Percentiles rank a stretch among this genome's conserved stretches.
Conservation (phyloP, 2,329 filamentous ascomycete species). For the Peltaster fructicola region DNA sequence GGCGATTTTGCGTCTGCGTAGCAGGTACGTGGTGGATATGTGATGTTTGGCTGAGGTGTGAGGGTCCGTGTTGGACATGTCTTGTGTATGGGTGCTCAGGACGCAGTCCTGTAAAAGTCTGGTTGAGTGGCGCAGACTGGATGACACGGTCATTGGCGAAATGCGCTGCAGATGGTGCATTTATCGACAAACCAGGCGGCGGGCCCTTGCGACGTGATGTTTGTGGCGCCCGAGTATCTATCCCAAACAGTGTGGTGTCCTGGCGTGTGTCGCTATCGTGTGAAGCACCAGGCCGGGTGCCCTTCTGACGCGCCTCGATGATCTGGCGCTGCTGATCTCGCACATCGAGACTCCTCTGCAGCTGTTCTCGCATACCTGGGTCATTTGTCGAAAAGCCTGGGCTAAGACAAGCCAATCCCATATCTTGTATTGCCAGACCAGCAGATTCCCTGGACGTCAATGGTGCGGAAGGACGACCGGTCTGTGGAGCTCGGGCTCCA, state of each 20-base stretch:
- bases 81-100: constrained; percentile 29
- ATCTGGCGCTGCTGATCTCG: constrained; percentile 87
- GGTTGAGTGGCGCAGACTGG: constrained; percentile 85
- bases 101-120: constrained; percentile 85
- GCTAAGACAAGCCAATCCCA: constrained; percentile 84
- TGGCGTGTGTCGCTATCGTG: constrained; percentile 15
- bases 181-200: constrained; percentile 80
- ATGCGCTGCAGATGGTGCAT: constrained; percentile 79
- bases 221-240: constrained; percentile 47
- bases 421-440: constrained; percentile 69
- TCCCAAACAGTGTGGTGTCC: constrained; percentile 26
- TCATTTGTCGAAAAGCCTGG: constrained; percentile 93
- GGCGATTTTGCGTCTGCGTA: constrained; percentile 73
- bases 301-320: constrained; percentile 84
- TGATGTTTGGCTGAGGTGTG: constrained; percentile 64
- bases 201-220: constrained; percentile 57
- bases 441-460: constrained; percentile 59
- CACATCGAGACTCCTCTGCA: constrained; percentile 85
- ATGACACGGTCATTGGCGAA: constrained; percentile 92
- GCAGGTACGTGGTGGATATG: constrained; percentile 85
- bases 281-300: constrained; percentile 41
- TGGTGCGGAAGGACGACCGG: constrained; percentile 44
- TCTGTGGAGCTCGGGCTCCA: constrained; percentile 22
- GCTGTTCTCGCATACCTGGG: constrained; percentile 86
- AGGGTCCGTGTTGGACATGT: constrained; percentile 53